Percentiles rank a stretch among this genome's conserved stretches.
Conservation (phyloP, 148 eudicot genomes). For the Vaccinium vitisidaea region DNA sequence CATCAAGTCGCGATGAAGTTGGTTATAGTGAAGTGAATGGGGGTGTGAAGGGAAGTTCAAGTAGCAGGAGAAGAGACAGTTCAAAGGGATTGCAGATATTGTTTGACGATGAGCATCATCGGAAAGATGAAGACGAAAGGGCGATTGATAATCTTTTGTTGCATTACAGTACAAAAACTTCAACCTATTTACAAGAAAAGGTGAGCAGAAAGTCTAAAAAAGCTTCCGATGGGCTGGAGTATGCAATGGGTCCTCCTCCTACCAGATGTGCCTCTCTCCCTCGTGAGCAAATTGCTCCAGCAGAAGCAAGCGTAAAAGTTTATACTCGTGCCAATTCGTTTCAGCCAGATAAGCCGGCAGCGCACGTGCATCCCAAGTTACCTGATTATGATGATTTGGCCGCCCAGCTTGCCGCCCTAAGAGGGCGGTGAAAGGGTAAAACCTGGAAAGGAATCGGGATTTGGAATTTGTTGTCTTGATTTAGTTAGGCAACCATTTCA, state of each 20-base stretch:
- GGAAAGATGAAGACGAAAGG: slow-evolving; percentile 69
- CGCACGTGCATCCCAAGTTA: slow-evolving; percentile 92
- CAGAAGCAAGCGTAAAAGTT: slow-evolving; percentile 55
- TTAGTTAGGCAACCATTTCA: not conserved
- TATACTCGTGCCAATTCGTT: slow-evolving; percentile 76
- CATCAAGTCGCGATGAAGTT: slow-evolving; percentile 30
- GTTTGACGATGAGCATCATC: slow-evolving; percentile 50
- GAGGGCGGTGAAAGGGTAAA: slow-evolving; percentile 39
- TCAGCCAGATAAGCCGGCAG: slow-evolving; percentile 55
- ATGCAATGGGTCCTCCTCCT: slow-evolving; percentile 37
- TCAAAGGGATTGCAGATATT: slow-evolving; percentile 76
- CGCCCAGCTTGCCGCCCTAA: slow-evolving; percentile 80
- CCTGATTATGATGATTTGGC: slow-evolving; percentile 97
- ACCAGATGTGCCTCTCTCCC: slow-evolving; percentile 77
- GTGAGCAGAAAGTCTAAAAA: slow-evolving; percentile 36
- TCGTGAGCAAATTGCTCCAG: slow-evolving; percentile 37
- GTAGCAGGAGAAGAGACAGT: slow-evolving; percentile 71
- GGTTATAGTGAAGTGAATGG: slow-evolving; percentile 41
- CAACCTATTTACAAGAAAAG: slow-evolving; percentile 45
- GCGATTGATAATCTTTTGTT: slow-evolving; percentile 73
- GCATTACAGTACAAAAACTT: slow-evolving; percentile 77
- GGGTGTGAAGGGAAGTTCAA: slow-evolving; percentile 57
- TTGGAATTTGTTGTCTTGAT: not conserved
- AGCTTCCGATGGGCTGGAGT: slow-evolving; percentile 11
- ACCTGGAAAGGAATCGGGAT: not conserved